These are phyloP conservation scores for Psidium guajava DNA, from an alignment of 345 rosid genomes.

Conservation along the genomic window DNA sequence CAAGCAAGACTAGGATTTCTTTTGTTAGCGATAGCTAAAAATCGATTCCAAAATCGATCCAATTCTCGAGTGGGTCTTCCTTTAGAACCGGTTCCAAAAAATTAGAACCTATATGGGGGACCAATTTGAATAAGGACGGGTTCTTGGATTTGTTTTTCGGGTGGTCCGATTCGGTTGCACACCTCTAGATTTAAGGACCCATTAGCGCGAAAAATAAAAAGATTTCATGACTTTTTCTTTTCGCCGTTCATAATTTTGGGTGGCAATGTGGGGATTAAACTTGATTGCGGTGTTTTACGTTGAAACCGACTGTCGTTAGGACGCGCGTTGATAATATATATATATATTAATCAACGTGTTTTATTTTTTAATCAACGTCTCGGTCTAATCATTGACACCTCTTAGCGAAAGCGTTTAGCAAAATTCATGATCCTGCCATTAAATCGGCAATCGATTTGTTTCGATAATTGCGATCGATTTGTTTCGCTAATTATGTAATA, in stretches of 20 bases:
- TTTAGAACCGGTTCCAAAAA: too few species aligned
- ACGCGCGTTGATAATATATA: neutral
- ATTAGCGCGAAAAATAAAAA: neutral
- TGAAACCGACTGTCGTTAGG: neutral
- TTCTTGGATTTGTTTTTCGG: too few species aligned
- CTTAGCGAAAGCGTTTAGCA: neutral
- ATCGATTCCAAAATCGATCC: too few species aligned
- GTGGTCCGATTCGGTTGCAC: too few species aligned
- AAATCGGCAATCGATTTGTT: neutral
- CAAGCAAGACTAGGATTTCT: too few species aligned
- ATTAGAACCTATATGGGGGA: too few species aligned
- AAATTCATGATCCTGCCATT: neutral
- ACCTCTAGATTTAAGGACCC: neutral
- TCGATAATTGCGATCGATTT: neutral
- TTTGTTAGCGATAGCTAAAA: too few species aligned
- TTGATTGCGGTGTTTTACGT: neutral
- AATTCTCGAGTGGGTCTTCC: too few species aligned
- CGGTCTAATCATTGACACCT: neutral
- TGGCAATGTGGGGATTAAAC: neutral
- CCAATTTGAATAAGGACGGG: too few species aligned
- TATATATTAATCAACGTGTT: too few species aligned
- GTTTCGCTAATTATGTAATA: neutral
- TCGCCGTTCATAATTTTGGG: neutral
- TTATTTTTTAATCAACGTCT: neutral
- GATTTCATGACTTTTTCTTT: neutral